phyloP scores from a whole-genome alignment of 257 asterid genomes.

The Fraxinus pennsylvanica region DNA sequence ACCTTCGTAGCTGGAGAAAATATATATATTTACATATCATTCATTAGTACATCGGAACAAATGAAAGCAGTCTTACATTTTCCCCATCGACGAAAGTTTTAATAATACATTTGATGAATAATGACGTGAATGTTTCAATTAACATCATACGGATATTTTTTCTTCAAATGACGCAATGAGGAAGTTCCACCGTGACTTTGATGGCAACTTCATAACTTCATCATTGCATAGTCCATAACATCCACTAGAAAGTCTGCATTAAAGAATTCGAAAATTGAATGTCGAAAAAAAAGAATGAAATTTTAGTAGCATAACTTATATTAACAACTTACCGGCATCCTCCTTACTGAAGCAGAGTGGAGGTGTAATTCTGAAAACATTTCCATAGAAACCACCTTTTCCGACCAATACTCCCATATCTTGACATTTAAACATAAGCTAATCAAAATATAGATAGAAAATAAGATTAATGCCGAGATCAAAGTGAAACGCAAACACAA shows the following conservation, averaged over 20 bases:
- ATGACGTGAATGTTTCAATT: too few species aligned
- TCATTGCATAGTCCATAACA: conserved; percentile 41
- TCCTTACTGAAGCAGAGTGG: conserved; percentile 41
- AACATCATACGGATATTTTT: background rate
- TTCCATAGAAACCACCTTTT: conserved; percentile 44
- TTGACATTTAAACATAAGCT: background rate
- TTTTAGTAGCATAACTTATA: background rate
- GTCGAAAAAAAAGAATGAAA: background rate
- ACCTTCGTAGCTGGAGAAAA: too few species aligned
- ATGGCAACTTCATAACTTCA: conserved; percentile 28
- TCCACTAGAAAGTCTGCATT: conserved; percentile 37
- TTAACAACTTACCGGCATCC: conserved; percentile 32
- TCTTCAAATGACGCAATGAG: background rate
- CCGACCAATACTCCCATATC: conserved; percentile 41
- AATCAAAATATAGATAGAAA: too few species aligned
- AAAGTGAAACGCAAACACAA: background rate
- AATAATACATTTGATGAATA: background rate
- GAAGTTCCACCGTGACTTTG: background rate
- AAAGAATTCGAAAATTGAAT: background rate
- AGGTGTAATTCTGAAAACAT: conserved; percentile 47
- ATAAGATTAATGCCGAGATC: background rate
- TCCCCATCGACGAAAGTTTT: background rate
- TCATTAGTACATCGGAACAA: background rate
- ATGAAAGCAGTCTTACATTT: background rate
- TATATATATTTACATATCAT: background rate